Evolutionary conservation across 352 stramenopile genomes (phyloP), one percentile per base, ranked within the genome.

Genomic region (Thalassiosira livingstoniorum): DNA sequence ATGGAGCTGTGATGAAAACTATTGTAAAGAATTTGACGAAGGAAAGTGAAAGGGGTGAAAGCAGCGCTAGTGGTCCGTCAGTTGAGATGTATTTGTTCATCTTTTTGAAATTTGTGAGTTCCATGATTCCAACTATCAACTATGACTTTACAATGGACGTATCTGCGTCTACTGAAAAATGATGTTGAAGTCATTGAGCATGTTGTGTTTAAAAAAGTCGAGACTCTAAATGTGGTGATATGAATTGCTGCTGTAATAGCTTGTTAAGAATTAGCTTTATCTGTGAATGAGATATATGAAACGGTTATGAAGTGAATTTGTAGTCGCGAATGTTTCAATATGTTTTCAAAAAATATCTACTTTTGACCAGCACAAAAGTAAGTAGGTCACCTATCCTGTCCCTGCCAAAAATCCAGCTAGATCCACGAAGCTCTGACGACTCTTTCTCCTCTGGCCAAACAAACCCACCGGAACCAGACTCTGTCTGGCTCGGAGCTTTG

Each of bases 71-170:
- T 61, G 92, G 92, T 57, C 94, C 97, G 43, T 94, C 95, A 39
- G 96, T 97, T 47, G 97, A 99, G 87, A 97, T 98, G 91, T 99
- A 99, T 83, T 85, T 99, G 39, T 99, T 99, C 82, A 95, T 99
- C 47, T 99, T 99, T 90, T 94, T 99, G 73, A 99, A 99, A 91
- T 99, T 99, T 87, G 97, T 99, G 39, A 96, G 98, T 87, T 98
- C 94, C 76, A 98, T 99, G 60, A 97, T 99, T 75, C 97, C 98
- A 0, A 99, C 97, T 10, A 99, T 99, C 83, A 97, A 99, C 89
- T 99, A 99, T 88, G 97, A 99, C 93, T 98, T 99, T 91, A 99
- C 97, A 25, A 98, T 98, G 87, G 96, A 98, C 84, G 96, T 99
- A 29, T 89, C 81, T 0, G 88, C 88, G 37, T 85, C 83, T 55